A percentile compares a stretch with the other conserved stretches of the same genome.
Conservation (phyloP, 106 monocot species). For the Phalaenopsis equestris region DNA sequence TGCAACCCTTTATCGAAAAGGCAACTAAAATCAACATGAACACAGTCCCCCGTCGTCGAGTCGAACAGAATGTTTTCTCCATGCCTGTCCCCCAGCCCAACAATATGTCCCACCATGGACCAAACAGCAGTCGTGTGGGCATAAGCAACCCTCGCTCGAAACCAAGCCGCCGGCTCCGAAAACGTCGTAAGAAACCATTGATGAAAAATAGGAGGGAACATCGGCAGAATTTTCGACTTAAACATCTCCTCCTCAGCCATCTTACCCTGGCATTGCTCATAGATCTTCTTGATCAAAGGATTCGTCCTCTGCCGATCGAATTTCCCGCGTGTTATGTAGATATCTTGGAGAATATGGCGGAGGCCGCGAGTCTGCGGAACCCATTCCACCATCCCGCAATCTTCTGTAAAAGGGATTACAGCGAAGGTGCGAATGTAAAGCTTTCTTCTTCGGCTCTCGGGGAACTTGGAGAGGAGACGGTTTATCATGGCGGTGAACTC, state of each 20-base stretch:
- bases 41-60: slow-evolving; percentile 88
- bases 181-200: slow-evolving; percentile 93
- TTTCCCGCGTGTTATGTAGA: slow-evolving; percentile 79
- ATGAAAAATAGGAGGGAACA: slow-evolving; percentile 94
- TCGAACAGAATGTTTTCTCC: slow-evolving; percentile 98
- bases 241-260: slow-evolving; percentile 93
- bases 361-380: slow-evolving; percentile 92
- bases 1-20: slow-evolving; percentile 94
- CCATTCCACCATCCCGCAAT: slow-evolving; percentile 99
- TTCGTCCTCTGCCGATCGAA: slow-evolving; percentile 88
- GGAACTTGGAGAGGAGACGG: slow-evolving; percentile 81
- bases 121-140: slow-evolving; percentile 96
- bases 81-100: slow-evolving; percentile 96
- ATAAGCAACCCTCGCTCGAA: slow-evolving; percentile 80
- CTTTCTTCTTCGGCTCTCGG: slow-evolving; percentile 95
- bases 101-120: slow-evolving; percentile 99
- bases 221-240: slow-evolving; percentile 76
- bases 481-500: slow-evolving; percentile 97
- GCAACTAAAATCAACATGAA: slow-evolving; percentile 99
- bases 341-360: slow-evolving; percentile 94
- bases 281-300: slow-evolving; percentile 74
- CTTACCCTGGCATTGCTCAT: slow-evolving; percentile 80
- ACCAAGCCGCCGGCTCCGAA: slow-evolving; percentile 98
- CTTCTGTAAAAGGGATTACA: slow-evolving; percentile 91
- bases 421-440: slow-evolving; percentile 95